These are phyloP conservation scores for Leccinum broughii DNA, from an alignment of 768 basidiomycete genomes.

Conservation along the genomic window DNA sequence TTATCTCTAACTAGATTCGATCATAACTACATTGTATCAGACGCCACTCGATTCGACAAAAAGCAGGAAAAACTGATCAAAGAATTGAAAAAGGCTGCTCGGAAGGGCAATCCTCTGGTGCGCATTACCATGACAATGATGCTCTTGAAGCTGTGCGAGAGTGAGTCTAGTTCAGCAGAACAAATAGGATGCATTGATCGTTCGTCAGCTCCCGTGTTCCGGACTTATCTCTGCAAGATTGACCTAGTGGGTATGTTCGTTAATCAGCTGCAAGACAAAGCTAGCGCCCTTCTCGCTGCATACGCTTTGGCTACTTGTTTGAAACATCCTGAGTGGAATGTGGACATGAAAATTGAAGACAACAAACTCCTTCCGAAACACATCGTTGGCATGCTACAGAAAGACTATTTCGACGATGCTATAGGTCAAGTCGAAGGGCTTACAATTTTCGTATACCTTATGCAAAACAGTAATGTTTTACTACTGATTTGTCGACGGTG, in stretches of 20 bases:
- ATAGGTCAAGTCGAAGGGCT: constrained; percentile 25
- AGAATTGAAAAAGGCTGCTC: constrained; percentile 9
- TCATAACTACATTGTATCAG: constrained; percentile 1
- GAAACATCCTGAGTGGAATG: constrained; percentile 5
- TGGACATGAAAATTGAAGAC: constrained; percentile 12
- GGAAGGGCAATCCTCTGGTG: constrained; percentile 3
- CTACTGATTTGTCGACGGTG: background rate
- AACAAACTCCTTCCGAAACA: constrained; percentile 2
- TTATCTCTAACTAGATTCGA: background rate
- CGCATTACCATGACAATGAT: constrained; percentile 27
- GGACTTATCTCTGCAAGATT: no score
- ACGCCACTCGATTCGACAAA: background rate
- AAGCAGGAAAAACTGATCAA: constrained; percentile 14
- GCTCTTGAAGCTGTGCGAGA: no score
- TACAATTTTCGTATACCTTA: constrained; percentile 22
- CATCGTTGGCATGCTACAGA: constrained; percentile 24
- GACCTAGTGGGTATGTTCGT: no score
- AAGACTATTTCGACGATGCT: constrained; percentile 28
- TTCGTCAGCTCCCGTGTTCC: no score
- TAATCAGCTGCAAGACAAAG: no score
- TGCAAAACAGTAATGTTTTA: constrained; percentile 18
- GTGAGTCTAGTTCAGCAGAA: no score
- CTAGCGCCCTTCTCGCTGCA: no score
- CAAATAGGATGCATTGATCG: no score
- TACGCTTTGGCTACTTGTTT: background rate